These are phyloP conservation scores for Agrostemma githago DNA, from an alignment of 148 eudicot species.

Conservation along the genomic window DNA sequence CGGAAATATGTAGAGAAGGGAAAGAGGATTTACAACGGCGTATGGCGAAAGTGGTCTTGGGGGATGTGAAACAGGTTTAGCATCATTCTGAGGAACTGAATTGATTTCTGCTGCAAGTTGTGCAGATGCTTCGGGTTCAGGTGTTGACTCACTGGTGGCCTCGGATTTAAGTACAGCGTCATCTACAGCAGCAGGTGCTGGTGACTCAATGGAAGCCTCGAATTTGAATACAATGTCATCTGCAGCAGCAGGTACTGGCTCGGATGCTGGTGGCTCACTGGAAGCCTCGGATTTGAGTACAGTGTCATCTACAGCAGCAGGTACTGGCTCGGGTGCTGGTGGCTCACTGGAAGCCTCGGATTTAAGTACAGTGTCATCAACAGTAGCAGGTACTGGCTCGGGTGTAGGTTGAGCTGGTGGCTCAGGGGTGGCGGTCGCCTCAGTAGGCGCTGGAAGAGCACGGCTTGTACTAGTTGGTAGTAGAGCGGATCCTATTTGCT, in stretches of 20 bases:
- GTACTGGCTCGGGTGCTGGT: conserved; percentile 25
- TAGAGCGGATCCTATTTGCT: conserved; percentile 89
- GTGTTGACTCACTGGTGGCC: conserved; percentile 22
- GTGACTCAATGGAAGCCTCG: conserved; percentile 16
- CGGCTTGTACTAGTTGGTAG: conserved; percentile 49
- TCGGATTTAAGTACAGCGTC: conserved; percentile 10
- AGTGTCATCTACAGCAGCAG: conserved; percentile 12
- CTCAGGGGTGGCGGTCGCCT: conserved; percentile 27
- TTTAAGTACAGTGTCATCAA: not conserved
- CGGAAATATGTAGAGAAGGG: not conserved
- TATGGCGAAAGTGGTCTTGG: conserved; percentile 79
- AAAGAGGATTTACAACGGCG: conserved; percentile 46
- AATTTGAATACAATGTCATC: not conserved
- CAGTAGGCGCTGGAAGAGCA: conserved; percentile 70
- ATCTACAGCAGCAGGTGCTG: conserved; percentile 2
- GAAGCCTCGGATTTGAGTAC: conserved; percentile 22
- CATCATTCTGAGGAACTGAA: conserved; percentile 50
- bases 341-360: conserved; percentile 30
- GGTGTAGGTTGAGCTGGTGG: conserved; percentile 22
- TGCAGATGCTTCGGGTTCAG: conserved; percentile 38
- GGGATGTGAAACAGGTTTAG: conserved; percentile 39
- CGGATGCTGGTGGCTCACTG: conserved; percentile 28
- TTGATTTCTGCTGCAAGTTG: conserved; percentile 48
- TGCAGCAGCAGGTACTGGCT: conserved; percentile 5
- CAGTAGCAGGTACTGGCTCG: conserved; percentile 4